Conservation (phyloP, 1,284 basidiomycete species). For the Leccinum griseonigrum region DNA sequence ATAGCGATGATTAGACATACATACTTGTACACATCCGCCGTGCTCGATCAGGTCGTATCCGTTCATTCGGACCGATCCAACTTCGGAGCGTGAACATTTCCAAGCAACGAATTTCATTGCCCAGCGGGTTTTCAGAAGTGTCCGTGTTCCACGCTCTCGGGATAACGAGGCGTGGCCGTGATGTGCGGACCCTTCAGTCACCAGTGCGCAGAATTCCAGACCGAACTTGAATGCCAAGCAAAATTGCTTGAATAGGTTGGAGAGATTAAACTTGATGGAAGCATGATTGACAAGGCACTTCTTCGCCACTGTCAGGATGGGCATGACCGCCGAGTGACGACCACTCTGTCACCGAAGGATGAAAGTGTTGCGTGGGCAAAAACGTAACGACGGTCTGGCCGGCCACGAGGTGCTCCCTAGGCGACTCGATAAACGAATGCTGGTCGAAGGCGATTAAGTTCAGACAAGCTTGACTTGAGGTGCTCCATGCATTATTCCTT, state of each 20-base stretch:
- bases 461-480: background rate
- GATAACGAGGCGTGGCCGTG: background rate
- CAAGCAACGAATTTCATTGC: background rate
- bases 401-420: background rate
- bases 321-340: background rate
- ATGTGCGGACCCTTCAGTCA: background rate
- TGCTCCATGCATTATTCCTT: background rate
- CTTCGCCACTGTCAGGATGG: background rate
- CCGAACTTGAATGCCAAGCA: background rate
- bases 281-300: background rate
- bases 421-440: background rate
- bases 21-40: background rate
- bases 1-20: conserved; percentile 30
- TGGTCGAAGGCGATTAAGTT: background rate
- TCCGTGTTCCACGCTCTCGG: background rate
- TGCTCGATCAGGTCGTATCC: background rate
- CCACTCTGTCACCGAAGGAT: background rate
- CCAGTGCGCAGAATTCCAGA: background rate
- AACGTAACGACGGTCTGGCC: background rate
- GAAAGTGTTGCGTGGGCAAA: background rate
- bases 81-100: background rate
- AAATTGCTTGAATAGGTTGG: background rate
- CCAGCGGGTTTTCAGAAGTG: background rate
- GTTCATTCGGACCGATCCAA: background rate
- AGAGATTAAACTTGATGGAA: background rate